A percentile compares a stretch with the other conserved stretches of the same genome.
These are phyloP conservation scores for Tagetes patula DNA, from an alignment of 129 eudicot species.

Conservation along the genomic window DNA sequence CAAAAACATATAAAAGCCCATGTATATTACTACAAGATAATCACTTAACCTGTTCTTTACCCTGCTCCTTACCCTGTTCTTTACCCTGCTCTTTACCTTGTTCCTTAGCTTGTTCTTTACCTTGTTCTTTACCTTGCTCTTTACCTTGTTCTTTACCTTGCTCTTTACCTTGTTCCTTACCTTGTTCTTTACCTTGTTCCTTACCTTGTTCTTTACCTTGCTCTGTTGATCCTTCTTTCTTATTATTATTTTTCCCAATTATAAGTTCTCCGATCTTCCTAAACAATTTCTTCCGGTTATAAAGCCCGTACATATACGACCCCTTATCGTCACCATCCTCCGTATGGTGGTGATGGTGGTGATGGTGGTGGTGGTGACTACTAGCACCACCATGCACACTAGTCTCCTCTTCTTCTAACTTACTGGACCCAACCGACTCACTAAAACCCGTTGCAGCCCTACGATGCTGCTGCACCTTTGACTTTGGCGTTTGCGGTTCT, in stretches of 20 bases:
- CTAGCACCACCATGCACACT: conserved; percentile 25
- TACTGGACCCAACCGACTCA: conserved; percentile 35
- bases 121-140: conserved; percentile 18
- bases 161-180: conserved; percentile 17
- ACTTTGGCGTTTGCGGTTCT: conserved; percentile 41
- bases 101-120: conserved; percentile 9
- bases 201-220: conserved; percentile 9
- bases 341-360: conserved; percentile 13
- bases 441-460: conserved; percentile 26
- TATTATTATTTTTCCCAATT: conserved; percentile 32
- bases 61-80: conserved; percentile 17
- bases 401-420: conserved; percentile 39
- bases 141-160: conserved; percentile 1
- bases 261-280: conserved; percentile 56
- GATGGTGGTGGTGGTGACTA: conserved; percentile 3
- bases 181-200: conserved; percentile 8
- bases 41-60: conserved; percentile 23
- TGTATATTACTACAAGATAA: conserved; percentile 9
- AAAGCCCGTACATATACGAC: conserved; percentile 14
- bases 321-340: conserved; percentile 37
- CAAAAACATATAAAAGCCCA: conserved; percentile 17
- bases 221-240: conserved; percentile 29
- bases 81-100: conserved; percentile 4
- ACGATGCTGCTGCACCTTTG: conserved; percentile 22
- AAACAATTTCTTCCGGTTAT: conserved; percentile 40